Percentiles rank a stretch among this genome's conserved stretches.
Evolutionary conservation across 805 yeast species (phyloP).

Genomic region (Danielia oregonensis): DNA sequence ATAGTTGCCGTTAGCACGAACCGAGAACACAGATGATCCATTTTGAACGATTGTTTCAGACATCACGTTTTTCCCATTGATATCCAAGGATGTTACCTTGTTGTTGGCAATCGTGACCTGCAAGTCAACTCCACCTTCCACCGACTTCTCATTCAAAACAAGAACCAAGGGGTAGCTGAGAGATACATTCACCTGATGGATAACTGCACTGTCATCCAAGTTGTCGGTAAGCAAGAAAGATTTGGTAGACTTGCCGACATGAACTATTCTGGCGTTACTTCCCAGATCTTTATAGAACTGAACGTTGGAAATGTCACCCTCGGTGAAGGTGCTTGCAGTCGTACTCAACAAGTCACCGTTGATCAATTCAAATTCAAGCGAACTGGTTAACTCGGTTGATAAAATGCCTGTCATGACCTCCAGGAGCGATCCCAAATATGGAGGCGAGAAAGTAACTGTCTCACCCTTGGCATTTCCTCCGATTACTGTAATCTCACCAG

Average conservation of each 20-base stretch:
- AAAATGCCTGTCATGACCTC: slow-evolving; percentile 39
- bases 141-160: slow-evolving; percentile 9
- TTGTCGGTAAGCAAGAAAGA: slow-evolving; percentile 19
- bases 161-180: slow-evolving; percentile 29
- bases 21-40: slow-evolving; percentile 42
- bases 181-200: slow-evolving; percentile 15
- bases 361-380: slow-evolving; percentile 31
- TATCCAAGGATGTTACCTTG: slow-evolving; percentile 13
- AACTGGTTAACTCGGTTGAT: slow-evolving; percentile 29
- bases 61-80: slow-evolving; percentile 18
- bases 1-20: slow-evolving; percentile 43
- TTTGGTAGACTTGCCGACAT: slow-evolving; percentile 18
- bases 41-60: slow-evolving; percentile 31
- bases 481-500: slow-evolving; percentile 33
- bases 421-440: slow-evolving; percentile 29
- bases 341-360: slow-evolving; percentile 35
- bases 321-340: slow-evolving; percentile 24
- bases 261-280: slow-evolving; percentile 31
- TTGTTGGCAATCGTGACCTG: slow-evolving; percentile 24
- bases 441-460: slow-evolving; percentile 33
- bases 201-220: slow-evolving; percentile 16
- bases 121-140: slow-evolving; percentile 21
- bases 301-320: slow-evolving; percentile 33
- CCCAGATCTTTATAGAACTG: slow-evolving; percentile 39
- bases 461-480: slow-evolving; percentile 20